Percentiles rank a stretch among this genome's conserved stretches.
phyloP scores from a whole-genome alignment of 169 alveolate genomes.

The Theileria equi region DNA sequence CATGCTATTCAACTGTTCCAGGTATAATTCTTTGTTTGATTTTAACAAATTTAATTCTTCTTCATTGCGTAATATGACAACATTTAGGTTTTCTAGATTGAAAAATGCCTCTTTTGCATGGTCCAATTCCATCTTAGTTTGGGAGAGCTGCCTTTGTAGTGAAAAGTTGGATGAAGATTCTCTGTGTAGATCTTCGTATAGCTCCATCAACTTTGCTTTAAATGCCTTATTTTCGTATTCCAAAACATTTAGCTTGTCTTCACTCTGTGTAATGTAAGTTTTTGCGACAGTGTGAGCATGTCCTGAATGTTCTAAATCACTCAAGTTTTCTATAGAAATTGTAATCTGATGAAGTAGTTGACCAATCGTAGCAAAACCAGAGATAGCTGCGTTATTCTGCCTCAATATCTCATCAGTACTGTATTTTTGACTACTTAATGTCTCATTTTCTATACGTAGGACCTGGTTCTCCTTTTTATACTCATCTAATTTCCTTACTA shows the following conservation, averaged over 20 bases:
- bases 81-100: constrained; percentile 34
- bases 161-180: constrained; percentile 23
- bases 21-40: constrained; percentile 8
- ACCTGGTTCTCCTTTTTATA: neutral
- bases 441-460: constrained; percentile 6
- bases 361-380: constrained; percentile 14
- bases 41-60: constrained; percentile 39
- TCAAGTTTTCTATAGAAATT: neutral
- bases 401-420: neutral
- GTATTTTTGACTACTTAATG: neutral
- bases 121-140: constrained; percentile 40
- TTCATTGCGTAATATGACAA: constrained; percentile 7
- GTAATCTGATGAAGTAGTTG: constrained; percentile 14
- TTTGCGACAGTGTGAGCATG: neutral
- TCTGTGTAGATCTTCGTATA: constrained; percentile 5
- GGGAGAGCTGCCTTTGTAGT: constrained; percentile 24
- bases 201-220: constrained; percentile 16
- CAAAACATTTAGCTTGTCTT: neutral
- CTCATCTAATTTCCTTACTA: constrained; percentile 2
- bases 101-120: constrained; percentile 25
- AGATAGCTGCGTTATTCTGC: too few relatives aligned
- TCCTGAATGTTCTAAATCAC: neutral
- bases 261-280: neutral
- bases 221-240: constrained; percentile 44
- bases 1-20: constrained; percentile 49